Conservation (phyloP, 768 basidiomycete species). For the Cantharellus cinnabarinus region DNA sequence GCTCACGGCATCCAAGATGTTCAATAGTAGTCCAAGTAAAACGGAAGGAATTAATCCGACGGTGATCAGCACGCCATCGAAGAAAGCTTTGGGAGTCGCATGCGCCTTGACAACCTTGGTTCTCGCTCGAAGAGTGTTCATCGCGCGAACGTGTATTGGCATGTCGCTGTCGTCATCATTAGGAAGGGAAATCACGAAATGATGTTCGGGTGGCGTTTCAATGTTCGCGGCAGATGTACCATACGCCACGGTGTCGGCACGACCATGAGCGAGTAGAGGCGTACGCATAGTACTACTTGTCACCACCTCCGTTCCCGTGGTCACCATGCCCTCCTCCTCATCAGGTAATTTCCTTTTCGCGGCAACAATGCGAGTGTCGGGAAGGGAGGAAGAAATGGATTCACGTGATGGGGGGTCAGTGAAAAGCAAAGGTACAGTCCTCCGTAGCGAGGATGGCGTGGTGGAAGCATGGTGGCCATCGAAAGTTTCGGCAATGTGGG, state of each 20-base stretch:
- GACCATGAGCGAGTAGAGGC: neutral
- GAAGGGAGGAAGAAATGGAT: neutral
- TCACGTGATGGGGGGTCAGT: neutral
- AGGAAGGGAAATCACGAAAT: neutral
- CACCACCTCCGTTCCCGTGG: too few relatives aligned
- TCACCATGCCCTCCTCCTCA: neutral
- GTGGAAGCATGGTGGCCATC: neutral
- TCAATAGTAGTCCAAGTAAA: constrained; percentile 62
- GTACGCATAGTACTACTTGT: neutral
- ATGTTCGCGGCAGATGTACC: neutral
- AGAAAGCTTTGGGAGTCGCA: neutral
- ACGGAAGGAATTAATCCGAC: constrained; percentile 52
- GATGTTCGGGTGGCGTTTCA: constrained; percentile 2
- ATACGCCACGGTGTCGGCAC: neutral
- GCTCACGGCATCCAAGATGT: constrained; percentile 83
- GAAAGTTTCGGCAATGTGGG: neutral
- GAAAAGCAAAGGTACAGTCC: too few relatives aligned
- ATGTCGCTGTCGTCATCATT: neutral
- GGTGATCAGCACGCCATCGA: neutral
- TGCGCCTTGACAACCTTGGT: neutral
- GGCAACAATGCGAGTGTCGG: neutral
- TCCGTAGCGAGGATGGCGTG: too few relatives aligned
- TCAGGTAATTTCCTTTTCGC: neutral
- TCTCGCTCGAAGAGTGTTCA: too few relatives aligned
- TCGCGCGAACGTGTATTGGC: neutral